A percentile compares a stretch with the other conserved stretches of the same genome.
These are phyloP conservation scores for Tetratostichococcus sp. DNA, from an alignment of 139 green algal species.

Conservation along the genomic window DNA sequence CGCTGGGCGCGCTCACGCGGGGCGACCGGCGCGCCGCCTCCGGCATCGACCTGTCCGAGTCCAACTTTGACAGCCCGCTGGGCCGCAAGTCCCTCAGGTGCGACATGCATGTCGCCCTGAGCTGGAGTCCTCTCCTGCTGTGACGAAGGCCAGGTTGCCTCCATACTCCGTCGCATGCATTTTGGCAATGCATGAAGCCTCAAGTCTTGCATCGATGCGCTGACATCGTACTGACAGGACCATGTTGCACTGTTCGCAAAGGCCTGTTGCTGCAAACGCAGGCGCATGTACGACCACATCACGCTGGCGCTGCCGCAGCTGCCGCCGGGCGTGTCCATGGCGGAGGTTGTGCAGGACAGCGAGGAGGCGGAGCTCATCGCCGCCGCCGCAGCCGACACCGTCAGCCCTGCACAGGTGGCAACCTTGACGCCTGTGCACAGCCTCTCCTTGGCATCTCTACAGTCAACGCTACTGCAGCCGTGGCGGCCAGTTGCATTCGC, in stretches of 20 bases:
- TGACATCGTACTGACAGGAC: too few relatives aligned
- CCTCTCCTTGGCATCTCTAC: background rate
- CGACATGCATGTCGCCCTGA: slow-evolving; percentile 11
- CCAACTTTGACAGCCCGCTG: slow-evolving; percentile 72
- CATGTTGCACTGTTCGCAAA: too few relatives aligned
- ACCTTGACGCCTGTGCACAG: background rate
- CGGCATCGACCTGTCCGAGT: slow-evolving; percentile 59
- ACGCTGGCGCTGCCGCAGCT: slow-evolving; percentile 31
- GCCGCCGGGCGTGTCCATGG: slow-evolving; percentile 22
- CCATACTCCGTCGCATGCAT: too few relatives aligned
- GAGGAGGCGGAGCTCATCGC: slow-evolving; percentile 10
- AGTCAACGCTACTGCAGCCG: background rate
- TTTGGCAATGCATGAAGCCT: too few relatives aligned
- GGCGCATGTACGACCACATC: slow-evolving; percentile 69
- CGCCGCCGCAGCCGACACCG: slow-evolving; percentile 1
- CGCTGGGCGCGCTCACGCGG: slow-evolving; percentile 80
- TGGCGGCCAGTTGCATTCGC: too few relatives aligned
- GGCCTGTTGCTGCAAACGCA: too few relatives aligned
- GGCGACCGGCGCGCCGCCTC: slow-evolving; percentile 80
- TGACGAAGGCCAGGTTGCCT: too few relatives aligned
- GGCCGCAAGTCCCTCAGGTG: slow-evolving; percentile 41
- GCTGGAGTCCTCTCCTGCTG: background rate
- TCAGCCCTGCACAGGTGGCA: slow-evolving; percentile 19
- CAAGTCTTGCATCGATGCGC: too few relatives aligned
- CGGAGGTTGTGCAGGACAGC: slow-evolving; percentile 14